Percentiles rank a stretch among this genome's conserved stretches.
Conservation (phyloP, 2,329 filamentous ascomycete genomes). For the Phialocephala subalpina region DNA sequence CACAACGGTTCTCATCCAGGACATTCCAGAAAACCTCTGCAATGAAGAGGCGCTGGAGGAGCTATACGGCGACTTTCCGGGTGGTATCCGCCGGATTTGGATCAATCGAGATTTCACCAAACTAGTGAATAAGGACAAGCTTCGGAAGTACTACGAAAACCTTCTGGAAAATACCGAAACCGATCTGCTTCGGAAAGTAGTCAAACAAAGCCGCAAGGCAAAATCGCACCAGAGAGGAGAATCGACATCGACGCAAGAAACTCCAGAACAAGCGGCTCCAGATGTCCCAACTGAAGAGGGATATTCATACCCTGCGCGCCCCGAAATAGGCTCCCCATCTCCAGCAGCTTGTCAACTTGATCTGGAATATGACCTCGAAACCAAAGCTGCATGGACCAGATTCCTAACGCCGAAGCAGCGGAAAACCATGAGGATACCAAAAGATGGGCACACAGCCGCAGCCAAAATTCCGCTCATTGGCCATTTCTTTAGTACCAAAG, state of each 20-base stretch:
- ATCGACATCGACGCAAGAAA: conserved; percentile 20
- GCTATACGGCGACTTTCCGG: conserved; percentile 43
- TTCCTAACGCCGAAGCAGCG: conserved; percentile 36
- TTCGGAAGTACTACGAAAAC: conserved; percentile 39
- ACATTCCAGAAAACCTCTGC: conserved; percentile 42
- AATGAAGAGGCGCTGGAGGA: conserved; percentile 40
- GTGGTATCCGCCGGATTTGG: conserved; percentile 43
- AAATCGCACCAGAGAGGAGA: conserved; percentile 22
- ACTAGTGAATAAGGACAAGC: conserved; percentile 39
- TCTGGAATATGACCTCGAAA: conserved; percentile 33
- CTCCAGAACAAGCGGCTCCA: conserved; percentile 22
- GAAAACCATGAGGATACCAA: conserved; percentile 36
- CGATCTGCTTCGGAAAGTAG: conserved; percentile 30
- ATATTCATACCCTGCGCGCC: conserved; percentile 24
- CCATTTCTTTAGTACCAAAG: conserved; percentile 35
- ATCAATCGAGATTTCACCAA: conserved; percentile 42
- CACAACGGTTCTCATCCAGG: conserved; percentile 44
- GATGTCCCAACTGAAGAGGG: conserved; percentile 22
- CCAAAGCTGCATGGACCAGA: conserved; percentile 37
- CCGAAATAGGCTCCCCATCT: conserved; percentile 29
- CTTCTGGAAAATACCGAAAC: conserved; percentile 43
- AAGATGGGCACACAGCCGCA: conserved; percentile 27
- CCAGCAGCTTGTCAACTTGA: conserved; percentile 29
- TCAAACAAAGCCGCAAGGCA: conserved; percentile 25
- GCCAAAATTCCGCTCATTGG: conserved; percentile 37